These are phyloP conservation scores for Taphrina wiesneri DNA, from an alignment of 1,139 yeast genomes.

Conservation along the genomic window DNA sequence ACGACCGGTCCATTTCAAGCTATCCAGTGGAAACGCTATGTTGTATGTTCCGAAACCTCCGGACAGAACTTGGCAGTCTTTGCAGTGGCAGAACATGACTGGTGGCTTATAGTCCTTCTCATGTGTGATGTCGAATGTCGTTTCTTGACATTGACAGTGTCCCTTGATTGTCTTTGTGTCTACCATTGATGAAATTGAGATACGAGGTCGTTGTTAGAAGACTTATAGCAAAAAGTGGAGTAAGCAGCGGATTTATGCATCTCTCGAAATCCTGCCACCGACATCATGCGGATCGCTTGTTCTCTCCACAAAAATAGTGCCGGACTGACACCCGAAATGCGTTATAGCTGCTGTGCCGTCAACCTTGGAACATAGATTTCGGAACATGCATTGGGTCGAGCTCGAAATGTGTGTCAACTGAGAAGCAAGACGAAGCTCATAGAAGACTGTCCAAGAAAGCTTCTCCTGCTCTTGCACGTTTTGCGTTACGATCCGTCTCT, in stretches of 20 bases:
- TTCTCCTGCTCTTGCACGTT: conserved; percentile 4
- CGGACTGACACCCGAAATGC: no score
- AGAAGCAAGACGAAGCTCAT: neutral
- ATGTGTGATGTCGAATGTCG: conserved; percentile 8
- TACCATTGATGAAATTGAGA: neutral
- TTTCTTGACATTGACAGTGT: conserved; percentile 2
- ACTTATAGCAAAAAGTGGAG: no score
- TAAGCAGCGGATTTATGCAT: neutral
- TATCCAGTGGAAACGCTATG: neutral
- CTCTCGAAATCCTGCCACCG: neutral
- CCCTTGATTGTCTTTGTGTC: conserved; percentile 1
- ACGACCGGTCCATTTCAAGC: conserved; percentile 1
- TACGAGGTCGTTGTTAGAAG: neutral
- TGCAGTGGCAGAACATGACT: conserved; percentile 19
- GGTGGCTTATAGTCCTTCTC: conserved; percentile 3
- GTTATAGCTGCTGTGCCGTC: no score
- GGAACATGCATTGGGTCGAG: neutral
- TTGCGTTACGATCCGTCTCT: neutral
- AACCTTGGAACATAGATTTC: no score
- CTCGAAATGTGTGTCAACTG: neutral
- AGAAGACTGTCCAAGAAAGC: conserved; percentile 1
- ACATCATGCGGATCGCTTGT: conserved; percentile 1
- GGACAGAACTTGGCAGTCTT: conserved; percentile 1
- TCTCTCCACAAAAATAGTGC: neutral
- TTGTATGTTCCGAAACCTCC: conserved; percentile 20